Conservation (phyloP, 371 early-diverging fungal genomes). For the Massospora cicadina region DNA sequence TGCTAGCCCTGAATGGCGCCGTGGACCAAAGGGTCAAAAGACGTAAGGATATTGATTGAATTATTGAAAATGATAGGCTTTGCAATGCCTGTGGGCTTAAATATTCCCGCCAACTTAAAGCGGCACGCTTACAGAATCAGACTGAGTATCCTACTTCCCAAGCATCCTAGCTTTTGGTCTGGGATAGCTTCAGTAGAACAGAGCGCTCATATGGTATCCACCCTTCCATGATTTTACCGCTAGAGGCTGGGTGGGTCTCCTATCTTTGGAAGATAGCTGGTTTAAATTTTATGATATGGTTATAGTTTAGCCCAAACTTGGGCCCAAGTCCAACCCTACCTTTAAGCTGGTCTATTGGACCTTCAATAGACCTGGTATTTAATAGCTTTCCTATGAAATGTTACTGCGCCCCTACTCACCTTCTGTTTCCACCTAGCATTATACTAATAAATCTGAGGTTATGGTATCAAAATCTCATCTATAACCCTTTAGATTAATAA, state of each 20-base stretch:
- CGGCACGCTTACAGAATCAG: neutral
- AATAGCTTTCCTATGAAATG: neutral
- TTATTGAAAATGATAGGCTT: constrained; percentile 17
- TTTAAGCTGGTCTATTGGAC: neutral
- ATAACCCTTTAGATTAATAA: neutral
- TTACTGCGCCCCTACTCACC: neutral
- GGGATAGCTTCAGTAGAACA: neutral
- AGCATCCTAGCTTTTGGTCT: neutral
- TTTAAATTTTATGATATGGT: neutral
- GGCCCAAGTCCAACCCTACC: neutral
- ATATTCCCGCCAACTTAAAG: constrained; percentile 26
- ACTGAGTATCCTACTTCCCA: neutral
- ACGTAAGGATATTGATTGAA: constrained; percentile 13
- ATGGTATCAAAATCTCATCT: neutral
- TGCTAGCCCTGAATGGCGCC: constrained; percentile 53
- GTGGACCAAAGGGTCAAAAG: constrained; percentile 54
- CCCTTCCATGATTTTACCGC: neutral
- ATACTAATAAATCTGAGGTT: neutral
- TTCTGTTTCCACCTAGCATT: neutral
- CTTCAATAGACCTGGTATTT: neutral
- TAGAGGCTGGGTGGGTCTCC: neutral
- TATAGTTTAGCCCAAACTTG: neutral
- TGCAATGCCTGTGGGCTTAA: constrained; percentile 60
- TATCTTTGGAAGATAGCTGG: neutral
- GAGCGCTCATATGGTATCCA: neutral